Conservation (phyloP, 768 basidiomycete genomes). For the Pleurotus djamor region DNA sequence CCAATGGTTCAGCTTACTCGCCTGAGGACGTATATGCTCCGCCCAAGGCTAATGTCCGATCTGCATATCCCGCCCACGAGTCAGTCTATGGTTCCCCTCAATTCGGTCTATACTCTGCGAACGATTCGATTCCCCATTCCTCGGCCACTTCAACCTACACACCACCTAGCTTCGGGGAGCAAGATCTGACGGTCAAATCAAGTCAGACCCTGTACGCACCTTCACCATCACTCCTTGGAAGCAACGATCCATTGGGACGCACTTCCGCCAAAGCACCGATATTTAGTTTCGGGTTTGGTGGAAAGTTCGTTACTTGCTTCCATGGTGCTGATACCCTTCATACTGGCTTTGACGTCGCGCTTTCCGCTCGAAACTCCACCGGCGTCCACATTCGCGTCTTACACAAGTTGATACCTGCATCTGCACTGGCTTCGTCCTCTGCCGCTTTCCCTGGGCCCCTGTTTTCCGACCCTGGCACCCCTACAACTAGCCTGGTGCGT, state of each 20-base stretch:
- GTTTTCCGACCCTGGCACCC: slow-evolving; percentile 70
- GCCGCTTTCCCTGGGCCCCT: slow-evolving; percentile 84
- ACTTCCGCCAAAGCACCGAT: slow-evolving; percentile 74
- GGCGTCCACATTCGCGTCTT: slow-evolving; percentile 67
- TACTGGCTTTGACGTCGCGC: slow-evolving; percentile 76
- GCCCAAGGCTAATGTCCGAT: slow-evolving; percentile 17
- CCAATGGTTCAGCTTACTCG: slow-evolving; percentile 13
- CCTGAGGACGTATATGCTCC: slow-evolving; percentile 35
- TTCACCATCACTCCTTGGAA: slow-evolving; percentile 78
- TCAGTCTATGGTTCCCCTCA: slow-evolving; percentile 24
- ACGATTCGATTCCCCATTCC: not conserved
- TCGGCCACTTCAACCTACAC: slow-evolving; percentile 1
- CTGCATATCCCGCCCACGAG: slow-evolving; percentile 20
- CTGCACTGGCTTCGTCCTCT: slow-evolving; percentile 51
- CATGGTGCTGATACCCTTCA: slow-evolving; percentile 64
- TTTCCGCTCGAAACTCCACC: slow-evolving; percentile 69
- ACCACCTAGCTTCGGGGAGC: slow-evolving; percentile 10
- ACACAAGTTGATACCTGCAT: slow-evolving; percentile 68
- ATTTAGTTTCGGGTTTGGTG: slow-evolving; percentile 92
- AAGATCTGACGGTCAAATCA: slow-evolving; percentile 34
- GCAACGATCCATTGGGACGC: slow-evolving; percentile 80
- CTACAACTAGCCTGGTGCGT: slow-evolving; percentile 67
- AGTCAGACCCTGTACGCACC: slow-evolving; percentile 70
- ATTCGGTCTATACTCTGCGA: slow-evolving; percentile 11
- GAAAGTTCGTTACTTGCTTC: slow-evolving; percentile 87